These are phyloP conservation scores for Phaffomyces opuntiae DNA, from an alignment of 805 yeast genomes.

Conservation along the genomic window DNA sequence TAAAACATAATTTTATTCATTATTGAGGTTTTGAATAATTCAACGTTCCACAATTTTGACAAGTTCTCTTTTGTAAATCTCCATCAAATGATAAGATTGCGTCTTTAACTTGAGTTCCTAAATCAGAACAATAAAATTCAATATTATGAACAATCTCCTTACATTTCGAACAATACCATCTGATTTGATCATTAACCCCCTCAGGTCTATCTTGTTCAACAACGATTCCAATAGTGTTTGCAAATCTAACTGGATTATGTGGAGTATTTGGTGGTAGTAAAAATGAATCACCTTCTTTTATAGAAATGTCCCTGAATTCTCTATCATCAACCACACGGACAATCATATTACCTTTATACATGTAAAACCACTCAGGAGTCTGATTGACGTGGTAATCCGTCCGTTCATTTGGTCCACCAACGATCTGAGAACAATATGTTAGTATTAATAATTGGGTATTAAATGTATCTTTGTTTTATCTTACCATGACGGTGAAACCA, in stretches of 20 bases:
- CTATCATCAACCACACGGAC: constrained; percentile 78
- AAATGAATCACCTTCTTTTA: constrained; percentile 84
- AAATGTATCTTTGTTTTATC: background rate
- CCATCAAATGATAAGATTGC: constrained; percentile 69
- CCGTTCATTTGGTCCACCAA: constrained; percentile 92
- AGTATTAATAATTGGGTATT: background rate
- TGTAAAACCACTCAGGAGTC: constrained; percentile 91
- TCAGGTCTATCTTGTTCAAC: constrained; percentile 87
- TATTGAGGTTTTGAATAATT: constrained; percentile 58
- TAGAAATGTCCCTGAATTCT: constrained; percentile 63
- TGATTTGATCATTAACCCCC: constrained; percentile 59
- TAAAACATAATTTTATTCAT: background rate
- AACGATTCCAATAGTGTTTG: constrained; percentile 81
- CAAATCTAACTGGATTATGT: constrained; percentile 84
- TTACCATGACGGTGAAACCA: constrained; percentile 82
- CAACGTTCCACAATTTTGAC: constrained; percentile 65
- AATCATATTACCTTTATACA: constrained; percentile 80
- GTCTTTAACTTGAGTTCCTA: constrained; percentile 85
- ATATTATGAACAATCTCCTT: constrained; percentile 56
- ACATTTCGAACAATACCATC: constrained; percentile 86
- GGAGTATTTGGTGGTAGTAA: constrained; percentile 80
- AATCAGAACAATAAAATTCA: constrained; percentile 67
- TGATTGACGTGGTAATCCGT: constrained; percentile 92
- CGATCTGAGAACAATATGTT: constrained; percentile 35
- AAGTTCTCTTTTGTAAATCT: constrained; percentile 59